A percentile compares a stretch with the other conserved stretches of the same genome.
Evolutionary conservation across 192 early-diverging fungal species (phyloP).

Genomic region (Linnemannia schmuckeri): DNA sequence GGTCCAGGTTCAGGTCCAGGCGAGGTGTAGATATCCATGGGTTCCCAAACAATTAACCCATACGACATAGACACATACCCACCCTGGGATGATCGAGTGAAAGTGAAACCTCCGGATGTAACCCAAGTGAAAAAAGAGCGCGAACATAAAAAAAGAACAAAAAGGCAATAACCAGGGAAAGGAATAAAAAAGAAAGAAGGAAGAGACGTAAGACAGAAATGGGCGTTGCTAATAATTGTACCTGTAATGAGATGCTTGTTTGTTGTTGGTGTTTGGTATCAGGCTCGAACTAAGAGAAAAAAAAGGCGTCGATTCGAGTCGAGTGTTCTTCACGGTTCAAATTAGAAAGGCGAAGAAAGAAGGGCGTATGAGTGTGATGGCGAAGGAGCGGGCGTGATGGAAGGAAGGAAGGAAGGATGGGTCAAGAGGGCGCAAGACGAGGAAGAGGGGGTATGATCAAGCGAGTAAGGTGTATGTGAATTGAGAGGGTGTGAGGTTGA

Average conservation of each 20-base stretch:
- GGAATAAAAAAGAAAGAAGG: background rate
- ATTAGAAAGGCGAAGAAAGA: background rate
- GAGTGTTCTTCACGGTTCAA: slow-evolving; percentile 1
- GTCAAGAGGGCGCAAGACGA: background rate
- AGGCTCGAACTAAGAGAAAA: background rate
- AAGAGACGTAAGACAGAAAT: background rate
- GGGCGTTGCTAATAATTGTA: background rate
- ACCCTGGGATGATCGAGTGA: background rate
- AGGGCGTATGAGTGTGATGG: background rate
- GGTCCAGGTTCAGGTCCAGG: background rate
- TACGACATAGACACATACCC: too few relatives aligned
- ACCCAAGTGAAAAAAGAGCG: background rate
- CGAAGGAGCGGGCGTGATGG: background rate
- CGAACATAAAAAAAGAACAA: background rate
- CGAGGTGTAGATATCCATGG: too few relatives aligned
- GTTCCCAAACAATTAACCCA: too few relatives aligned
- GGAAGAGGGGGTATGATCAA: background rate
- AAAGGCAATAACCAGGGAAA: too few relatives aligned
- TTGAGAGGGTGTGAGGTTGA: background rate
- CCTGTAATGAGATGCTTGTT: background rate
- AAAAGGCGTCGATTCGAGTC: background rate
- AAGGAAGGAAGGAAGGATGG: too few relatives aligned
- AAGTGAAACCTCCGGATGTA: background rate
- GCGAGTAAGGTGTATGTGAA: background rate
- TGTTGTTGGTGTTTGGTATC: background rate